Evolutionary conservation across 306 rosid genomes (phyloP), one percentile per base, ranked within the genome.

Genomic region (Pyrus bretschneideri): DNA sequence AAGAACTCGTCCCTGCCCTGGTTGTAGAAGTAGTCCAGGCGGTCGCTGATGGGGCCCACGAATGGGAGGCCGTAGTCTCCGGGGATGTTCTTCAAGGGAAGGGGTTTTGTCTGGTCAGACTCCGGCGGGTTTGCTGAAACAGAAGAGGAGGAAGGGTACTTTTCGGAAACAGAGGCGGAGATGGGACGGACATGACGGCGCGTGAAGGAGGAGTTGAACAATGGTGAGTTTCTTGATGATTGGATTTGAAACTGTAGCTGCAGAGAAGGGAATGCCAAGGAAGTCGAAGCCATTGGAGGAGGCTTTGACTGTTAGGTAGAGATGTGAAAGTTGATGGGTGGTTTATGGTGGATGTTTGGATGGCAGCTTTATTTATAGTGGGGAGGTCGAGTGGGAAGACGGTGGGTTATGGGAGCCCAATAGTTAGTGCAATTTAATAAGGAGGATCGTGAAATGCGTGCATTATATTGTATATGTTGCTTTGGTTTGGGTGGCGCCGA

Each of bases 61-160:
- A 90, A 4, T 0, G 99, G 99, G 30, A 91, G 60, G 11, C 99
- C 97, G 45, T 80, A 88, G 46, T 82, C 88, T 1, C 99, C 97
- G 4, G 99, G 99, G 67, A 95, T 84, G 69, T 81, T 71, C 13
- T 89, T 85, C 13, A 90, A 3, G 0, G 97, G 96, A 11, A 92
- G 90, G 55, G 55, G 18, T 49, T 6, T 66, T 46, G 45, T 17
- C 19, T 21, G 76, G 35, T 49, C 62, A 11, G 62, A 22, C 6
- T 84, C 88, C 0, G 82, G 15, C 3, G 40, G 68, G 2, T 78
- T 7, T 38, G 75, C 73, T 21, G 82, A 67, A 69, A 31, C 3
- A 82, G 83, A 49, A 17, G 55, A 49, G 55, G 55, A 3, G 84
- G 70, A 4, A 52, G 87, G 45, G 0, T 90, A 84, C 12, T 49